Evolutionary conservation across 2,329 filamentous ascomycete species (phyloP).

Genomic region (Alternaria sp.): DNA sequence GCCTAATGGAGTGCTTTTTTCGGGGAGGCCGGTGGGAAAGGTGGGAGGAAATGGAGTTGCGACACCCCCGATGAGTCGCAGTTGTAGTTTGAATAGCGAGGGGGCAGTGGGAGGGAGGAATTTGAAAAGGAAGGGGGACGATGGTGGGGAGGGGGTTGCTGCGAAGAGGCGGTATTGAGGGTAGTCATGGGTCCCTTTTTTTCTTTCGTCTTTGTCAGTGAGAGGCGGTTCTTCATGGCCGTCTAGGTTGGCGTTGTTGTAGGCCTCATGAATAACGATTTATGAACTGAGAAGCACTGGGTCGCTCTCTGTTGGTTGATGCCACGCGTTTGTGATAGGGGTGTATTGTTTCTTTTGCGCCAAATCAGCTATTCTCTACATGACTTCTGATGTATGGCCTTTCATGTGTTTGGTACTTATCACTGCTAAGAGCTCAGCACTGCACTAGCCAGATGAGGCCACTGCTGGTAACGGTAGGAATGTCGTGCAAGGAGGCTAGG

Average conservation of each 20-base stretch:
- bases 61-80: constrained; percentile 45
- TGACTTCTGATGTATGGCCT: neutral
- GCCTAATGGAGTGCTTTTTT: constrained; percentile 10
- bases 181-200: constrained; percentile 1
- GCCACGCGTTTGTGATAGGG: too few relatives aligned
- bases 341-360: too few relatives aligned
- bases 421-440: too few relatives aligned
- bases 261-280: neutral
- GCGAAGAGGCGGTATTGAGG: constrained; percentile 34
- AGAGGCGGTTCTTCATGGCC: neutral
- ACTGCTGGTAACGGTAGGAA: too few relatives aligned
- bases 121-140: constrained; percentile 43
- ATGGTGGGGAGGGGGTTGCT: constrained; percentile 21
- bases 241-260: neutral
- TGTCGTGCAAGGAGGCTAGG: too few relatives aligned
- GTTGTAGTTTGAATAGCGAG: constrained; percentile 37
- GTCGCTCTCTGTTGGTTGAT: too few relatives aligned
- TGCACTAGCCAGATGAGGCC: too few relatives aligned
- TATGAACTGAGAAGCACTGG: neutral
- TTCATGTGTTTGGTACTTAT: too few relatives aligned
- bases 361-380: neutral
- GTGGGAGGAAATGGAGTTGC: neutral
- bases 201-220: neutral
- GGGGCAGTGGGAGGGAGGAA: constrained; percentile 28
- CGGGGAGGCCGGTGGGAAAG: constrained; percentile 4